Conservation (phyloP, 2,329 filamentous ascomycete genomes). For the Nectriaceae sp. region DNA sequence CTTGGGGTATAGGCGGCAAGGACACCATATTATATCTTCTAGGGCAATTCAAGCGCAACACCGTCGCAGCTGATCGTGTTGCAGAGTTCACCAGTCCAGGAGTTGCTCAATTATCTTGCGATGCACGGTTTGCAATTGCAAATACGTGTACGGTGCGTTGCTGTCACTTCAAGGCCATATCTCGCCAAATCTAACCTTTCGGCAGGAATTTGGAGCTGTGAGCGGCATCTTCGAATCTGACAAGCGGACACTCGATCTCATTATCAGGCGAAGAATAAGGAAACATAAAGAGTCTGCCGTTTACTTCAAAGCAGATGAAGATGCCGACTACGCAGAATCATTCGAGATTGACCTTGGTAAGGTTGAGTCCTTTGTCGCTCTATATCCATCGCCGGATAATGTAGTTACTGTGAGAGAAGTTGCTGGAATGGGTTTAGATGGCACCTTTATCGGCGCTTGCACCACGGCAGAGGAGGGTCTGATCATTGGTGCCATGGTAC, state of each 20-base stretch:
- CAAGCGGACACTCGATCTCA: constrained; percentile 33
- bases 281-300: constrained; percentile 24
- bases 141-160: constrained; percentile 43
- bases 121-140: constrained; percentile 48
- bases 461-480: constrained; percentile 47
- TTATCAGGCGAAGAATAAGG: constrained; percentile 29
- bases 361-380: constrained; percentile 39
- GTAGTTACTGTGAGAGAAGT: constrained; percentile 39
- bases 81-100: constrained; percentile 48
- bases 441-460: constrained; percentile 47
- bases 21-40: constrained; percentile 48
- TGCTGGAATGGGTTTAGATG: constrained; percentile 36
- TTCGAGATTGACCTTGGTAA: constrained; percentile 39
- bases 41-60: constrained; percentile 45
- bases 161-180: no score
- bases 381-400: constrained; percentile 43
- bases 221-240: constrained; percentile 43
- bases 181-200: no score
- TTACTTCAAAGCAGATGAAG: constrained; percentile 41
- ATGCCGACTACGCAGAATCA: constrained; percentile 36
- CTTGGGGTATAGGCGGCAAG: constrained; percentile 43
- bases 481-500: constrained; percentile 40
- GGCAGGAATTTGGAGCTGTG: constrained; percentile 39
- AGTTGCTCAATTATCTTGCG: constrained; percentile 37
- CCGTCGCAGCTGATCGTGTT: constrained; percentile 43